Base-by-base conservation (phyloP, 768 basidiomycete species). In the Russula brevipes region DNA sequence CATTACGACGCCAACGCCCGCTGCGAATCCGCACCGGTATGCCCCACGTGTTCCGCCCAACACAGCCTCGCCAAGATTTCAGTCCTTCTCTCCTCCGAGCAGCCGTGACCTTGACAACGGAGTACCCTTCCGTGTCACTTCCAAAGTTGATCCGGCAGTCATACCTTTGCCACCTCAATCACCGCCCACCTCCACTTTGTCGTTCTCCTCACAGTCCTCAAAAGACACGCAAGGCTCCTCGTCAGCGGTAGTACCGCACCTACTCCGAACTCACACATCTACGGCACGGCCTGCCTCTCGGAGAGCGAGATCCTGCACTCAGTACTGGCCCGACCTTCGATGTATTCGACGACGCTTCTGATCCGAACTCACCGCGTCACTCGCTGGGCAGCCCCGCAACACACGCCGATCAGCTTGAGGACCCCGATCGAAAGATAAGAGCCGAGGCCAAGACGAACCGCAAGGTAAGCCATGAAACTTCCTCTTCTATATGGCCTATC, bases 381-480 rank as follows among this genome's bases (percentile, higher is more conserved):
- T 57, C 60, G 30, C 38, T 16, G 24, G 55, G 19, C n/a, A 57
- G 63, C 30, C 54, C 49, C 16, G 10, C 31, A 9, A 16, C 56
- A 31, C 46, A 45, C 24, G 17, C 60, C 9, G 46, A 52, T 30
- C 64, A 69, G 39, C 51, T 38, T 45, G 71, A 68, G 8, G 69
- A 74, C 33, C 73, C 79, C 36, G 80, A 84, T 57, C 80, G 77
- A 54, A 83, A 86, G 70, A 80, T 83, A 60, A 82, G 78, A 70
- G 86, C 84, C 1, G 83, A 84, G 68, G 91, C 91, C 11, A 92
- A 91, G 76, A 87, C 89, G n/a, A 86, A 87, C 72, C 84, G 91
- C 61, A 94, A 94, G 85, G 91, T 91, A 65, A 24, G 36, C 38
- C 16, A 19, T 11, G n/a, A 4, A 19, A 42, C 41, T 14, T 36